phyloP scores from a whole-genome alignment of 352 stramenopile species.

The Phytophthora sp. region DNA sequence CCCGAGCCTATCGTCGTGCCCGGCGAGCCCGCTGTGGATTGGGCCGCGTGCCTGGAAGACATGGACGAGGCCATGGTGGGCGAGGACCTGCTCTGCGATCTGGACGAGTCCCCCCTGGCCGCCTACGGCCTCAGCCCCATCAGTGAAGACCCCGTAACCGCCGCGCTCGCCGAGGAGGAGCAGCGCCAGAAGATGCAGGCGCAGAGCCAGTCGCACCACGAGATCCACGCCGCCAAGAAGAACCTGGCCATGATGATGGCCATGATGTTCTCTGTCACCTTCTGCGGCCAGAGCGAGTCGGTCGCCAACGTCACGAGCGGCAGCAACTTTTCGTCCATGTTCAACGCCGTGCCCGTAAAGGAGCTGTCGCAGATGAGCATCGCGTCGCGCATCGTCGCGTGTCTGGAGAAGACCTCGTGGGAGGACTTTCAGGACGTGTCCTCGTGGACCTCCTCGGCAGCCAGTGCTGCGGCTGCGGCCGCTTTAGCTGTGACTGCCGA shows the following conservation, averaged over 20 bases:
- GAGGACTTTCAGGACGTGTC: conserved; percentile 86
- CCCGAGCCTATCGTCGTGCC: conserved; percentile 33
- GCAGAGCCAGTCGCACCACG: conserved; percentile 54
- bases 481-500: conserved; percentile 39
- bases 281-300: conserved; percentile 79
- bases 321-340: conserved; percentile 85
- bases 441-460: conserved; percentile 63
- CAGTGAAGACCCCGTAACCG: conserved; percentile 30
- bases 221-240: conserved; percentile 88
- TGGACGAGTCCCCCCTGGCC: conserved; percentile 69
- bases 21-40: conserved; percentile 45
- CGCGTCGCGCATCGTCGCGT: conserved; percentile 83
- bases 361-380: conserved; percentile 88
- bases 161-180: conserved; percentile 30
- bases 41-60: conserved; percentile 61
- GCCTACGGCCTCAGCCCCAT: conserved; percentile 40
- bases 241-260: conserved; percentile 91
- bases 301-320: conserved; percentile 77
- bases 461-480: conserved; percentile 39
- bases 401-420: conserved; percentile 90
- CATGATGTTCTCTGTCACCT: conserved; percentile 88
- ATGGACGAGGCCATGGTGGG: conserved; percentile 63
- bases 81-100: conserved; percentile 74
- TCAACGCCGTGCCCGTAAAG: conserved; percentile 75
- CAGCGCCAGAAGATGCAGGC: conserved; percentile 34